phyloP scores from a whole-genome alignment of 139 green algal genomes.

The Auxenochlorella pyrenoidosa region DNA sequence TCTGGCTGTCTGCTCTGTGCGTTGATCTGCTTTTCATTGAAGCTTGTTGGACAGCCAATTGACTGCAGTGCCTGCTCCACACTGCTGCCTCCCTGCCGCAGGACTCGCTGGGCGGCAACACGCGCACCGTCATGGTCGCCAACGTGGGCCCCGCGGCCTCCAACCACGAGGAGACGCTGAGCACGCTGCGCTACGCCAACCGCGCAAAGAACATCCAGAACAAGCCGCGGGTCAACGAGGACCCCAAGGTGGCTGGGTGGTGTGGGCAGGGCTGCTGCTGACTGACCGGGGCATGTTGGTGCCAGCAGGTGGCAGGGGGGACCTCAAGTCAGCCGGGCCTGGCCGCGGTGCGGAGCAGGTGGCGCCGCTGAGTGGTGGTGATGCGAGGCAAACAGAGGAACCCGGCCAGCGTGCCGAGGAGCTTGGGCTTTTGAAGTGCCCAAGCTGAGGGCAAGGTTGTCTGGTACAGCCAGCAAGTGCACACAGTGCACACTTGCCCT shows the following conservation, averaged over 20 bases:
- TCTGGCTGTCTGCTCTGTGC: no score
- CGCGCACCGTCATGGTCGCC: slow-evolving; percentile 93
- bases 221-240: slow-evolving; percentile 92
- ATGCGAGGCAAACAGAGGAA: background rate
- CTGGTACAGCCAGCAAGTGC: background rate
- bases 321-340: no score
- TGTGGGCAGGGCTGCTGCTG: background rate
- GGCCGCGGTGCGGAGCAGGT: no score
- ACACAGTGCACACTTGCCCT: background rate
- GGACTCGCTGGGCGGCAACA: slow-evolving; percentile 95
- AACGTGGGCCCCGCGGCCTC: slow-evolving; percentile 90
- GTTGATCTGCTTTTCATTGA: no score
- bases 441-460: no score
- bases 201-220: slow-evolving; percentile 94
- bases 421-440: no score
- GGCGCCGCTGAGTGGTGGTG: background rate
- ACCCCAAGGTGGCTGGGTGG: slow-evolving; percentile 80
- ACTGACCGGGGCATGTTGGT: background rate
- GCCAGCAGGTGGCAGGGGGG: no score
- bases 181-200: slow-evolving; percentile 89
- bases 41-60: no score
- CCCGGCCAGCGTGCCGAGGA: background rate
- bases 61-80: no score
- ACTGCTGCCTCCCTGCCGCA: slow-evolving; percentile 62
- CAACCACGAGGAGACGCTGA: slow-evolving; percentile 90